Evolutionary conservation across 2,329 filamentous ascomycete species (phyloP), one percentile per base, ranked within the genome.

Genomic region (Colletotrichum costaricense): DNA sequence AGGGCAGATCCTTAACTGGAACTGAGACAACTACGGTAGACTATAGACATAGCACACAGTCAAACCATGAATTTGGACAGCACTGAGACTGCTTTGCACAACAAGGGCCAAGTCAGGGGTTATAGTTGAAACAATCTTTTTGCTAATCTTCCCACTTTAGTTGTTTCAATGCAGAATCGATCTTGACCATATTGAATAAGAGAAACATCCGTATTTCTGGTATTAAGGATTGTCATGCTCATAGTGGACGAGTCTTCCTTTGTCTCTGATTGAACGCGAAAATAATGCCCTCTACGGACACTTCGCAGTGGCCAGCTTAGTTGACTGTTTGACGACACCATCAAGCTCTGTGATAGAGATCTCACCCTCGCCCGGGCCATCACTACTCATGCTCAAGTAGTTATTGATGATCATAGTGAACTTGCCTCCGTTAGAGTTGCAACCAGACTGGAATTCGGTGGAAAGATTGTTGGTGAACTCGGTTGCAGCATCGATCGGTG

Each of bases 401-500:
- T 63, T 63, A 42, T 63, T 52, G 42, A 63, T 52, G 3, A 63
- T 63, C 9, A 63, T 7, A 16, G 60, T 63, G 19, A 52, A 63
- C 4, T 33, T 14, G 14, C 60, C 60, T 33, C 60, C 60, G 6
- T 30, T 63, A 16, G 60, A 63, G 42, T 63, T 49, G 60, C 60
- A 63, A 16, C 60, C 60, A 16, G 57, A 60, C 11, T 19, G 57
- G 16, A 60, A 60, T 24, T 60, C 57, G 7, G 6, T 28, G 22
- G 14, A 5, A 19, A 60, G 57, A 11, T 24, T 16, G 57, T 60
- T 60, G n/a, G 11, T 35, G 4, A 42, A 60, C n/a, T 2, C 6
- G 19, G 57, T 60, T 16, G 12, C 12, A 3, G 26, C 19, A 16
- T 60, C 11, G 5, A 26, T 14, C 14, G 57, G 57, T 9, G 33